Evolutionary conservation across 345 rosid species (phyloP).

Genomic region (Populus deltoides): DNA sequence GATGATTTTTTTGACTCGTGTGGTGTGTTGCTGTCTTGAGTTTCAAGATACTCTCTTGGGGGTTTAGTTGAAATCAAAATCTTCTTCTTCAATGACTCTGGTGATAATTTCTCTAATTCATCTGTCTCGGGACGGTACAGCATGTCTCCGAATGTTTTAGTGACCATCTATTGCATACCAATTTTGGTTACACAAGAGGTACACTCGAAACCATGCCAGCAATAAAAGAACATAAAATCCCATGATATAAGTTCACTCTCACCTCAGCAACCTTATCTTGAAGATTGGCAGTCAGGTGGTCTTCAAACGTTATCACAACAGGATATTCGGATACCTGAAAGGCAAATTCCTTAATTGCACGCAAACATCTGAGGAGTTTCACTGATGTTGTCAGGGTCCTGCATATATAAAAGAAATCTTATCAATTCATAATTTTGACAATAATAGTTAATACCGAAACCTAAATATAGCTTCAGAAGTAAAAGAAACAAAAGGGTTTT

Average conservation of each 20-base stretch:
- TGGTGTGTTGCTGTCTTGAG: conserved; percentile 3
- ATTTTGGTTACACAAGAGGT: background rate
- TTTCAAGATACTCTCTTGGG: conserved; percentile 63
- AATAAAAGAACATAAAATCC: background rate
- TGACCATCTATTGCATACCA: conserved; percentile 46
- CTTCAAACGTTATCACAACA: conserved; percentile 83
- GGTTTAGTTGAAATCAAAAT: conserved; percentile 83
- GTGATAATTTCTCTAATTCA: conserved; percentile 47
- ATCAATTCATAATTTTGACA: no score
- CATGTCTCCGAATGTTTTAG: conserved; percentile 41
- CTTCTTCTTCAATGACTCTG: conserved; percentile 55
- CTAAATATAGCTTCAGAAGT: no score
- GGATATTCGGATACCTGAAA: conserved; percentile 66
- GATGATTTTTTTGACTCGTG: conserved; percentile 9
- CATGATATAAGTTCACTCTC: background rate
- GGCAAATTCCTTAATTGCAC: conserved; percentile 58
- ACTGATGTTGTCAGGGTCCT: conserved; percentile 66
- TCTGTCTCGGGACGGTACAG: conserved; percentile 41
- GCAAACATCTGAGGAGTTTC: conserved; percentile 57
- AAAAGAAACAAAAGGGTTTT: no score
- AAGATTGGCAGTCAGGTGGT: conserved; percentile 58
- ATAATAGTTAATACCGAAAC: no score
- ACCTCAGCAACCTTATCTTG: conserved; percentile 70
- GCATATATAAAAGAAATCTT: background rate
- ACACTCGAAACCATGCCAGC: background rate